Conservation (phyloP, 768 basidiomycete genomes). For the Hirschioporus abietinus region DNA sequence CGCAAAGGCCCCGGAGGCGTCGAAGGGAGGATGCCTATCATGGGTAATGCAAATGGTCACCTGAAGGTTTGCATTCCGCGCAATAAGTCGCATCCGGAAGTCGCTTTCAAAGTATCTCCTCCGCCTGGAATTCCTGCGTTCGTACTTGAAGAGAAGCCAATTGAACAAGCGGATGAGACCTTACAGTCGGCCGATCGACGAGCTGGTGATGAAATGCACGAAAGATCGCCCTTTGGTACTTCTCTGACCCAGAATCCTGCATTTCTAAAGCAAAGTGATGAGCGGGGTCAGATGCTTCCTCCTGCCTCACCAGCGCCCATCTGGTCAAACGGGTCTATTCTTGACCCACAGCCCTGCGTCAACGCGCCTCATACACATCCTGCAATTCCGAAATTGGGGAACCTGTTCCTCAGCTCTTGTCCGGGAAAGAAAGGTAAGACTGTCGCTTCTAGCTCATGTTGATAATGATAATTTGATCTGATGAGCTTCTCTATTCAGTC, state of each 20-base stretch:
- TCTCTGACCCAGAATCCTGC: neutral
- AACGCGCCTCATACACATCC: neutral
- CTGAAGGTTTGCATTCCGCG: neutral
- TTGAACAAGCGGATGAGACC: neutral
- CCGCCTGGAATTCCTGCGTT: neutral
- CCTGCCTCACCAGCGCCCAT: neutral
- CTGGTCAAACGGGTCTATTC: neutral
- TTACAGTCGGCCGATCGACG: neutral
- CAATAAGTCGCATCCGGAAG: neutral
- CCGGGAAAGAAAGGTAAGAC: constrained; percentile 85
- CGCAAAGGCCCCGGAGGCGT: neutral
- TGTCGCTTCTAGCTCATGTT: neutral
- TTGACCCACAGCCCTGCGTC: neutral
- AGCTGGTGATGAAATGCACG: neutral
- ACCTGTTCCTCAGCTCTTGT: constrained; percentile 84
- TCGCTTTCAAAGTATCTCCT: neutral
- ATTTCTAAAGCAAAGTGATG: neutral
- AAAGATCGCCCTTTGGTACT: neutral
- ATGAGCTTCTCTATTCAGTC: constrained; percentile 33
- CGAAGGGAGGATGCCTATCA: neutral
- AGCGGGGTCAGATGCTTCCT: neutral
- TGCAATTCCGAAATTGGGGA: constrained; percentile 49
- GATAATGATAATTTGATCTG: neutral
- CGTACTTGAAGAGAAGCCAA: neutral
- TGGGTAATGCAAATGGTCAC: neutral